Evolutionary conservation across 2,329 filamentous ascomycete species (phyloP).

Genomic region (Didymosphaeria variabile): DNA sequence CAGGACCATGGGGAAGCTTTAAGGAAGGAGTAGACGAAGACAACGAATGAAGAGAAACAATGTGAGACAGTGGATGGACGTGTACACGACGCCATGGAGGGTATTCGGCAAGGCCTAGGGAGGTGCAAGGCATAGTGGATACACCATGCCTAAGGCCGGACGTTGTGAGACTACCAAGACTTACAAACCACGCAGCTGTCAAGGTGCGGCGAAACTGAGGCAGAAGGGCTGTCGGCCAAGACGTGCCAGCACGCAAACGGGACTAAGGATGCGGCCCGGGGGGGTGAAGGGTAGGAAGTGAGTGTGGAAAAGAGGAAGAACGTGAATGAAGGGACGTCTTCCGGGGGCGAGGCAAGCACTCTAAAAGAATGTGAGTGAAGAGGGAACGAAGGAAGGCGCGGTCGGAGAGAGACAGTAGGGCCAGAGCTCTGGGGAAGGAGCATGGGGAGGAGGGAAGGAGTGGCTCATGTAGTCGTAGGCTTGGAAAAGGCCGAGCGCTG

Average conservation of each 20-base stretch:
- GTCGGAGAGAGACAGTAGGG: constrained; percentile 16
- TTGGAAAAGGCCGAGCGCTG: neutral
- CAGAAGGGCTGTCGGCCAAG: constrained; percentile 45
- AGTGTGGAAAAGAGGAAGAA: constrained; percentile 20
- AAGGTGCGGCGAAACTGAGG: constrained; percentile 33
- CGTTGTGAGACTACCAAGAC: constrained; percentile 34
- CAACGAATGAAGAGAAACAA: constrained; percentile 17
- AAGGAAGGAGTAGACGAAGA: constrained; percentile 2
- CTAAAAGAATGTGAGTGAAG: constrained; percentile 41
- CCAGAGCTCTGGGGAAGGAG: constrained; percentile 21
- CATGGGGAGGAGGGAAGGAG: constrained; percentile 19
- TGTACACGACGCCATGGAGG: constrained; percentile 22
- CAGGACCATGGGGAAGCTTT: constrained; percentile 2
- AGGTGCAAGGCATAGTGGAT: constrained; percentile 20
- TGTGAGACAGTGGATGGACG: constrained; percentile 24
- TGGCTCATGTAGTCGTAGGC: constrained; percentile 31
- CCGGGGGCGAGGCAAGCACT: constrained; percentile 29
- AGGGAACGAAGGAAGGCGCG: constrained; percentile 27
- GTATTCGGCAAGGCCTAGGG: constrained; percentile 18
- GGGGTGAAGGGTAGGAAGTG: constrained; percentile 27
- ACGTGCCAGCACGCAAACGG: constrained; percentile 49
- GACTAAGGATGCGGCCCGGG: constrained; percentile 30
- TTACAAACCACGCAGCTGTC: constrained; percentile 46
- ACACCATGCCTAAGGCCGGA: constrained; percentile 27
- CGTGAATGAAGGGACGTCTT: constrained; percentile 12